These are phyloP conservation scores for Hemileccinum rubropunctum DNA, from an alignment of 768 basidiomycete genomes.

Conservation along the genomic window DNA sequence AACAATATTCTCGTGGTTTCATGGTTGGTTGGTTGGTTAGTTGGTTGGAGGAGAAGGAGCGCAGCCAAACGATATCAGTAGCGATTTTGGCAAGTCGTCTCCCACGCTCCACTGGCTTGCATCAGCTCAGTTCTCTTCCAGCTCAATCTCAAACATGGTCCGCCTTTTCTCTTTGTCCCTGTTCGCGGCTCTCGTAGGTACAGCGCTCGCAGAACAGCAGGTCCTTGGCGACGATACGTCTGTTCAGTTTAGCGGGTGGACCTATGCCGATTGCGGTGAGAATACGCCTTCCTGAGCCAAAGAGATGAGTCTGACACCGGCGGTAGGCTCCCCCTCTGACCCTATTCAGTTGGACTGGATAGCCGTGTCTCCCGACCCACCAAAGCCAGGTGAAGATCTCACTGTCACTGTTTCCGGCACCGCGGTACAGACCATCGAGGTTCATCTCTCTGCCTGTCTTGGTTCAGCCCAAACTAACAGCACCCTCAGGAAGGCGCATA, in stretches of 20 bases:
- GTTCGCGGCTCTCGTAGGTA: constrained; percentile 25
- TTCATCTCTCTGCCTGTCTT: constrained; percentile 30
- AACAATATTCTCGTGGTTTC: constrained; percentile 87
- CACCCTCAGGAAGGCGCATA: constrained; percentile 79
- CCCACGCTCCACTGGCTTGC: constrained; percentile 22
- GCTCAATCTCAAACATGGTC: constrained; percentile 26
- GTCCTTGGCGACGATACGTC: constrained; percentile 27
- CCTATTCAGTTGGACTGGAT: constrained; percentile 69
- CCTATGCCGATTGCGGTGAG: constrained; percentile 74
- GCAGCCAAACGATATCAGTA: background rate
- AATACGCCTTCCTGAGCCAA: constrained; percentile 12
- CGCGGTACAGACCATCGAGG: constrained; percentile 62
- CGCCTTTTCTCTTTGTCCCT: constrained; percentile 26
- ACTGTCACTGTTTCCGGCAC: constrained; percentile 77
- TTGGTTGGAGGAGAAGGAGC: background rate
- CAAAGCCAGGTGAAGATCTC: constrained; percentile 79
- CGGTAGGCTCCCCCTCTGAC: constrained; percentile 44
- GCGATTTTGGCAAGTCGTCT: constrained; percentile 8
- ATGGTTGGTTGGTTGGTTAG: no score
- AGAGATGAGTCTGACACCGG: constrained; percentile 3
- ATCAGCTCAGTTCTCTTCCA: constrained; percentile 18
- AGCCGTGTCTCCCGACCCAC: constrained; percentile 79
- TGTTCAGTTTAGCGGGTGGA: constrained; percentile 52
- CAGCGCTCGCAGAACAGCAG: constrained; percentile 34
- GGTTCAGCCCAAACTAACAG: constrained; percentile 8